Conservation (phyloP, 1,139 yeast genomes). For the Kurtzmaniella quercitrusa region DNA sequence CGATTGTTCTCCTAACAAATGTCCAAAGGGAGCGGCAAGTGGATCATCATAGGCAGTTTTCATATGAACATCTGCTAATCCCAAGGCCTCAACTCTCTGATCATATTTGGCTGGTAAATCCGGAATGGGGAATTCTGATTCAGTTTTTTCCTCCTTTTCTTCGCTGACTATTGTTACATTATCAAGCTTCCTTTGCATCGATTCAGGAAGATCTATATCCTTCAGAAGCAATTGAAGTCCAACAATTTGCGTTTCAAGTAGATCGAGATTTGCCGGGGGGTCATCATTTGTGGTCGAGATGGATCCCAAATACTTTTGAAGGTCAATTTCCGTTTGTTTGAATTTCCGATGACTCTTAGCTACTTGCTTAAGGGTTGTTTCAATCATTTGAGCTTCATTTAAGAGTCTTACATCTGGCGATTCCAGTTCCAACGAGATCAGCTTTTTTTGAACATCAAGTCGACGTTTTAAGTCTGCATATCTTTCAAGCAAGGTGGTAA, state of each 20-base stretch:
- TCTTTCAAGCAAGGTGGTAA: not conserved
- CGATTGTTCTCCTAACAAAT: constrained; percentile 44
- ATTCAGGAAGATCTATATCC: constrained; percentile 70
- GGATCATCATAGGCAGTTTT: constrained; percentile 17
- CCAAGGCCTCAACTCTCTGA: constrained; percentile 26
- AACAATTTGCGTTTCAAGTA: constrained; percentile 63
- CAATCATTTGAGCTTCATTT: constrained; percentile 18
- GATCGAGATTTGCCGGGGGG: constrained; percentile 19
- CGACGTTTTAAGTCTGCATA: not conserved
- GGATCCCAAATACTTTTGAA: not conserved
- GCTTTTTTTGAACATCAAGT: not conserved
- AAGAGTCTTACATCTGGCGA: not conserved
- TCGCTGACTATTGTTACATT: not conserved
- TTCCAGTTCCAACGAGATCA: not conserved
- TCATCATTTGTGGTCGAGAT: not conserved
- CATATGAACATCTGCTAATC: constrained; percentile 25
- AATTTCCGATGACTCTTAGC: constrained; percentile 25
- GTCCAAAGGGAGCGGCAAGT: constrained; percentile 30
- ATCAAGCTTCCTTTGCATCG: constrained; percentile 24
- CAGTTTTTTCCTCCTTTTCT: constrained; percentile 1
- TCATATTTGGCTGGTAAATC: constrained; percentile 15
- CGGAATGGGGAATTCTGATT: not conserved
- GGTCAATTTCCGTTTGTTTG: constrained; percentile 15
- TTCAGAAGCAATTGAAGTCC: constrained; percentile 75
- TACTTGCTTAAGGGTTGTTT: constrained; percentile 27